Evolutionary conservation across 176 grass and related monocot species (phyloP), one percentile per base, ranked within the genome.

Genomic region (Hyparrhenia diplandra): DNA sequence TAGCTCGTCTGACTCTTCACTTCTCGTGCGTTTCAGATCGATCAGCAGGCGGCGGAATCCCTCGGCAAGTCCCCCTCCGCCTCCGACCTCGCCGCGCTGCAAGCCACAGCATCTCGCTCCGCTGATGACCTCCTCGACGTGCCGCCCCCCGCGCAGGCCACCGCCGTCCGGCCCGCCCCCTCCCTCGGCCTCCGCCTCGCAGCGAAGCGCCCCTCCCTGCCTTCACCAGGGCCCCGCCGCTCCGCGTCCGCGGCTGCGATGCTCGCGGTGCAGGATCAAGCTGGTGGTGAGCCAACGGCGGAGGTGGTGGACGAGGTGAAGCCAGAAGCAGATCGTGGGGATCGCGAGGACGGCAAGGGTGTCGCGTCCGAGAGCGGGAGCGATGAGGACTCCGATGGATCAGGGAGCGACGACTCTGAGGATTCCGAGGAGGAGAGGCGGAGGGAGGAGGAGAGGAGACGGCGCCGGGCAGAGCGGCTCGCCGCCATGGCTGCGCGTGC

Each of bases 31-130:
- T 79, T 67, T 36, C 47, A 98, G 96, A 98, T 98, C 73, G 96
- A 98, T 71, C 96, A 95, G 84, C 96, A 98, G 65, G 96, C 96
- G 42, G 96, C 96, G 64, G 96, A 98, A 25, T 89, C 92, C 5
- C 86, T 98, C 20, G 74, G 96, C 80, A 98, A 98, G 88, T 78
- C 84, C 59, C 77, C 79, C 31, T 81, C 86, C 27, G 83, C 90
- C 8, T 85, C 88, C 70, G 85, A 91, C 46, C 82, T 74, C 76
- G 31, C 74, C 47, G 29, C 72, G 17, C 79, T 84, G 69, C 64
- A 85, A 0, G 1, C 13, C 40, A 18, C 69, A 25, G 0, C 68
- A 0, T 46, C 68, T 2, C 35, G 78, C 74, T 69, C 76, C 21
- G 10, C 83, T 4, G 8, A 74, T 13, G 2, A 30, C 35, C 34